Evolutionary conservation across 2,329 filamentous ascomycete species (phyloP), one percentile per base, ranked within the genome.

Genomic region (Chaetomium strumarium): DNA sequence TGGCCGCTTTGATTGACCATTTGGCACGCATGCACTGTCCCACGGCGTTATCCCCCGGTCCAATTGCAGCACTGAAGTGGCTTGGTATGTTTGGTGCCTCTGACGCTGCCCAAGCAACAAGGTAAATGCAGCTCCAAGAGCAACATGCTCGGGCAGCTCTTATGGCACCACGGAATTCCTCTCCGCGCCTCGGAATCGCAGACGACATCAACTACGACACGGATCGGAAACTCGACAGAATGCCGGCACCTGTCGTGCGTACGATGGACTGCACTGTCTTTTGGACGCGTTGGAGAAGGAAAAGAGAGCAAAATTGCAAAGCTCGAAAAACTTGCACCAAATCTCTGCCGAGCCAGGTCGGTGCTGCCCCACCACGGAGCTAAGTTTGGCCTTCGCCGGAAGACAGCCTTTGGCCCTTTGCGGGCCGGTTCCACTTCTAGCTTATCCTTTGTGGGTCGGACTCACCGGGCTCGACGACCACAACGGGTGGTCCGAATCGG

Each of bases 201-300:
- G 70, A 64, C 64, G 71, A 72, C 79, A 84, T 78, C 83, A 85
- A 87, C 70, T 72, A 73, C 72, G 65, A 72, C 73, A 76, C 76
- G 68, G 64, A 71, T 72, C 72, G 71, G 74, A 67, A 60, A 65
- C 76, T 30, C 74, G 74, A 77, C 86, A 90, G 82, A 88, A 91
- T 78, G 86, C 74, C 77, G 75, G 70, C 51, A 66, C 72, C 75
- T 69, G 70, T 75, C 70, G 75, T 75, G 75, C 72, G 70, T 69
- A 75, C 79, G 77, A 83, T 84, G 84, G 78, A 78, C 80, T 86
- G 87, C 82, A 91, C 88, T 92, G 88, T 92, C 88, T 91, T 75
- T 75, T 76, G 84, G 85, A 78, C 80, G 86, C 85, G 84, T 86
- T 81, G 75, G 63, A 68, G 66, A 69, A 45, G 19, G 72, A 71